Evolutionary conservation across 768 basidiomycete genomes (phyloP).

Genomic region (Sarcomyxa edulis): DNA sequence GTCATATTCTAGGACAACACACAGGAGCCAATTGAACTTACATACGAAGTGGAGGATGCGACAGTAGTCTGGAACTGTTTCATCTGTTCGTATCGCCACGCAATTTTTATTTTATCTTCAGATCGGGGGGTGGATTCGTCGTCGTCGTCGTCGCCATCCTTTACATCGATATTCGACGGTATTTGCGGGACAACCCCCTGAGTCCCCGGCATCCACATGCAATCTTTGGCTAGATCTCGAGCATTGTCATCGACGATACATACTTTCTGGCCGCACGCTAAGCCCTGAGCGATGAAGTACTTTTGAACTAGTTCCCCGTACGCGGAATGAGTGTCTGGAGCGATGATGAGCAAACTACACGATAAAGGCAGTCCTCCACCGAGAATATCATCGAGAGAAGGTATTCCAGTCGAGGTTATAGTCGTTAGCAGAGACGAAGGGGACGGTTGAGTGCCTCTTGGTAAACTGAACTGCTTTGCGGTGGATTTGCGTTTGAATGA

Average conservation of each 20-base stretch:
- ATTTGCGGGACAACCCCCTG: slow-evolving; percentile 27
- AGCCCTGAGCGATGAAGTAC: slow-evolving; percentile 87
- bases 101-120: slow-evolving; percentile 80
- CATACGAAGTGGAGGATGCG: slow-evolving; percentile 39
- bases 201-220: slow-evolving; percentile 71
- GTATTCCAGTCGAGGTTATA: slow-evolving; percentile 81
- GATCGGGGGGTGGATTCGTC: slow-evolving; percentile 35
- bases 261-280: slow-evolving; percentile 65
- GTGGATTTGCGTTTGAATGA: slow-evolving; percentile 72
- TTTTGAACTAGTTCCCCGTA: slow-evolving; percentile 83
- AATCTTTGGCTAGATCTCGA: slow-evolving; percentile 53
- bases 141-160: slow-evolving; percentile 28
- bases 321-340: slow-evolving; percentile 83
- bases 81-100: slow-evolving; percentile 96
- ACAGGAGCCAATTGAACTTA: too few species aligned
- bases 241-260: slow-evolving; percentile 63
- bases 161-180: slow-evolving; percentile 32
- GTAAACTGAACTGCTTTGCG: slow-evolving; percentile 34
- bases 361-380: slow-evolving; percentile 91
- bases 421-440: slow-evolving; percentile 50
- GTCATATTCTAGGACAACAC: slow-evolving; percentile 11
- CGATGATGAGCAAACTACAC: slow-evolving; percentile 63
- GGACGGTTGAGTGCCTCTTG: slow-evolving; percentile 53
- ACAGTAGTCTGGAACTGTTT: slow-evolving; percentile 89
- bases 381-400: slow-evolving; percentile 91